phyloP scores from a whole-genome alignment of 176 grass and related monocot species.

The Saccharum spontaneum region DNA sequence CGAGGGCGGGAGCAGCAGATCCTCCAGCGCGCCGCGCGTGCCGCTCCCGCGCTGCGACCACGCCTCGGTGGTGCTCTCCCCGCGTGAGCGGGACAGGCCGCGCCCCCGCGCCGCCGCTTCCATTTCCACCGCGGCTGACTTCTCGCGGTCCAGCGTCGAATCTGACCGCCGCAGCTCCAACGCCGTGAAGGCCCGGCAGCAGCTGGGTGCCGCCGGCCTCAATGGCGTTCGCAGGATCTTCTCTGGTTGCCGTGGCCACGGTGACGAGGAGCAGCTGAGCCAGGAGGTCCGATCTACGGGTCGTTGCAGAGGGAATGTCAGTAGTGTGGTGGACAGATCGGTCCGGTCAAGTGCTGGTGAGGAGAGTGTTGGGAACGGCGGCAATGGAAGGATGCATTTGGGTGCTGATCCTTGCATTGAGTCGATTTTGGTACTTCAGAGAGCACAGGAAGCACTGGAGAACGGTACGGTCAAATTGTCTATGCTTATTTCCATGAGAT shows the following conservation, averaged over 20 bases:
- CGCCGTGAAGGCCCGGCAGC: background rate
- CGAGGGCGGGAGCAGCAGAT: conserved; percentile 68
- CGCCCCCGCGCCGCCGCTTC: background rate
- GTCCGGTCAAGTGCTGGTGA: conserved; percentile 18
- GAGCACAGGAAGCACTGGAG: conserved; percentile 64
- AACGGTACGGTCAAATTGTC: conserved; percentile 39
- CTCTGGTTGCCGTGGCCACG: conserved; percentile 27
- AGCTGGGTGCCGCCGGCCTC: background rate
- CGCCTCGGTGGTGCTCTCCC: background rate
- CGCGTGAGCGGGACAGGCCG: conserved; percentile 31
- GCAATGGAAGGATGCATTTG: conserved; percentile 18
- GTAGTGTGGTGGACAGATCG: conserved; percentile 6
- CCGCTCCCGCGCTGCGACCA: background rate
- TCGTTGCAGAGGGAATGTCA: conserved; percentile 39
- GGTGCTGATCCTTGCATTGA: conserved; percentile 35
- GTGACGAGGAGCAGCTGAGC: conserved; percentile 42
- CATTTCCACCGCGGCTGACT: conserved; percentile 1
- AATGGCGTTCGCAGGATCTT: conserved; percentile 38
- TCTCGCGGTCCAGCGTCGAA: conserved; percentile 52
- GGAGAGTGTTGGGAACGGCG: conserved; percentile 23
- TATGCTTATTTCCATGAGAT: background rate
- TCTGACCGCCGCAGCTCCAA: conserved; percentile 40
- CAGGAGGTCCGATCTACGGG: conserved; percentile 45
- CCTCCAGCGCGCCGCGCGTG: conserved; percentile 54
- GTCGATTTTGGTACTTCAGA: conserved; percentile 51